A percentile compares a stretch with the other conserved stretches of the same genome.
Conservation (phyloP, 768 basidiomycete species). For the Mycena polygramma region DNA sequence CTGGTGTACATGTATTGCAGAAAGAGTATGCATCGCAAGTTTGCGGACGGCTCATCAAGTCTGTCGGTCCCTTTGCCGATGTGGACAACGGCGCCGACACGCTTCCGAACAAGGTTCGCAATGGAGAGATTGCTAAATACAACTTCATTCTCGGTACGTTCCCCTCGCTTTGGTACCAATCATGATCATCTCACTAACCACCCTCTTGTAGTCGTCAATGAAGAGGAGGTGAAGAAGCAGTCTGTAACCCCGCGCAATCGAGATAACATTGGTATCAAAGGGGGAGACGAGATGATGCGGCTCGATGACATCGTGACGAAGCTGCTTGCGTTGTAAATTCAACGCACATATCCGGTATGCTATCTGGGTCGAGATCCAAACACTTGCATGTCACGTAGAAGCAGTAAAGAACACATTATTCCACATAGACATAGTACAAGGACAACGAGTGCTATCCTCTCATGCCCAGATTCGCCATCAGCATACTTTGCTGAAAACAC, state of each 20-base stretch:
- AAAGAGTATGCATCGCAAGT: constrained; percentile 93
- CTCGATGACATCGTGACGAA: no score
- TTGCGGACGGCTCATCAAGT: constrained; percentile 71
- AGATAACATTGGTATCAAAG: constrained; percentile 91
- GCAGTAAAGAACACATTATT: neutral
- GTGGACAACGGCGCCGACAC: constrained; percentile 95
- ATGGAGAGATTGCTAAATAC: constrained; percentile 97
- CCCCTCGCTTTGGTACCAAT: no score
- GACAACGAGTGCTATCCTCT: neutral
- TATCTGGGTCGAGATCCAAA: no score
- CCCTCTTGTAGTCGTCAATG: constrained; percentile 91
- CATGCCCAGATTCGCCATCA: constrained; percentile 10
- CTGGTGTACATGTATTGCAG: constrained; percentile 59
- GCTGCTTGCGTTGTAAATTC: no score
- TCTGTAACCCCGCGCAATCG: constrained; percentile 97
- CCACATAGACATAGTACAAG: neutral
- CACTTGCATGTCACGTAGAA: neutral
- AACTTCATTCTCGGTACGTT: constrained; percentile 96
- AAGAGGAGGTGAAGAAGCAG: constrained; percentile 86
- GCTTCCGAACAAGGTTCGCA: constrained; percentile 96
- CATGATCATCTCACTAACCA: no score
- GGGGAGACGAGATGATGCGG: constrained; percentile 79
- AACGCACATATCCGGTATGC: no score
- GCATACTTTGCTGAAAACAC: constrained; percentile 16
- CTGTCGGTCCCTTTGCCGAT: constrained; percentile 86